A percentile compares a stretch with the other conserved stretches of the same genome.
These are phyloP conservation scores for Panicum virgatum DNA, from an alignment of 202 grass and related monocot species.

Conservation along the genomic window DNA sequence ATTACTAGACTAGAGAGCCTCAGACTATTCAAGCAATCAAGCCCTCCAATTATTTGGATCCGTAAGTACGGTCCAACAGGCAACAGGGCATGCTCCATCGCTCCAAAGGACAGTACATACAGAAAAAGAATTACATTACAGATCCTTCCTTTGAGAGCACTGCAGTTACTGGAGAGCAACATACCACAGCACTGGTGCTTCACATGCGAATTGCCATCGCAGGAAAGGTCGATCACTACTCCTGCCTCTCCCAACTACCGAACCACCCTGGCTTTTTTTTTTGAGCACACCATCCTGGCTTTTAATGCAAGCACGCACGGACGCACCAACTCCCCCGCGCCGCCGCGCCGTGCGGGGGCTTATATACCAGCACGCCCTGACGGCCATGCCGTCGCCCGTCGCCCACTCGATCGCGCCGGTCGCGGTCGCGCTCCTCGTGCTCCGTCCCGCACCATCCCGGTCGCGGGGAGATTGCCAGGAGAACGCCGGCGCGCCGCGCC, in stretches of 20 bases:
- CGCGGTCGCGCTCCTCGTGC: background rate
- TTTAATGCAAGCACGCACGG: background rate
- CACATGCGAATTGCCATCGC: background rate
- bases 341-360: background rate
- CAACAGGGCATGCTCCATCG: background rate
- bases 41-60: conserved; percentile 17
- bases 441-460: background rate
- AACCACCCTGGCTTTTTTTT: too few relatives aligned
- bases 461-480: background rate
- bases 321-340: background rate
- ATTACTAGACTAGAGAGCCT: background rate
- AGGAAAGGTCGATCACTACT: too few relatives aligned
- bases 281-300: too few relatives aligned
- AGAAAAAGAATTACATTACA: background rate
- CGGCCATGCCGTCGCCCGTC: background rate
- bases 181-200: too few relatives aligned
- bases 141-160: background rate
- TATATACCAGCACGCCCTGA: conserved; percentile 32
- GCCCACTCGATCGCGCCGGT: background rate
- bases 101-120: background rate
- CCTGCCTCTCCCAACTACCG: background rate
- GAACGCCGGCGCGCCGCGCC: background rate
- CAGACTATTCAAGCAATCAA: background rate
- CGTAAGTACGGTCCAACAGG: background rate
- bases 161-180: too few relatives aligned